Base-by-base conservation (phyloP, 805 yeast genomes). In the Nakazawaea siamensis region DNA sequence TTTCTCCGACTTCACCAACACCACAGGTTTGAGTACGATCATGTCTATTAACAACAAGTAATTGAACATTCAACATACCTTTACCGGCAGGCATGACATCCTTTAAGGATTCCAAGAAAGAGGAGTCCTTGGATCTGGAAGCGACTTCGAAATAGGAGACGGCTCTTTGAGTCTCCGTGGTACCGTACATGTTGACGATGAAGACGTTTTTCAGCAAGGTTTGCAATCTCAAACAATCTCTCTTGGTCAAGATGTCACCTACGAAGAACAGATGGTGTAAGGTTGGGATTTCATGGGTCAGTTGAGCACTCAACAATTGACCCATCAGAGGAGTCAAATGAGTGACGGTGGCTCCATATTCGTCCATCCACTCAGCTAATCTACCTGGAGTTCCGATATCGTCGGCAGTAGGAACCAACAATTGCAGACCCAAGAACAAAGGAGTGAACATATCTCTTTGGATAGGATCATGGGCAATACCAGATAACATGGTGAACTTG, bases 301-400 rank as follows among this genome's bases (percentile, higher is more conserved):
- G 98, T 63, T 92, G 97, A 4, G 97, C 97, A 42, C 95, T 81
- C 48, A 92, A 67, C 39, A 92, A 66, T 60, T 92, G 99, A 42
- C 99, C 99, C 98, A 94, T 92, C 5, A 98, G 98, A 4, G 99
- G 99, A 1, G 99, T 92, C 60, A 92, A 71, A 58, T 92, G 99
- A 1, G 99, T 92, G 1, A 92, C 97, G 2, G 96, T 80, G 18
- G 97, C 96, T 12, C 83, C 84, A 48, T 87, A 75, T 38, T 70
- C 76, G 23, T 80, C 74, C 95, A 92, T 88, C 99, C 99, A 92
- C 49, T 85, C 92, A 5, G 99, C 98, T 37, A 92, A 68, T 51
- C 82, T 78, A 20, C 98, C 98, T 5, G 99, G 99, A 3, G 98
- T 92, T 31, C 99, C 98, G 49, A 92, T 92, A 57, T 92, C 99